Base-by-base conservation (phyloP, 2,329 filamentous ascomycete species). In the Daldinia sp. region DNA sequence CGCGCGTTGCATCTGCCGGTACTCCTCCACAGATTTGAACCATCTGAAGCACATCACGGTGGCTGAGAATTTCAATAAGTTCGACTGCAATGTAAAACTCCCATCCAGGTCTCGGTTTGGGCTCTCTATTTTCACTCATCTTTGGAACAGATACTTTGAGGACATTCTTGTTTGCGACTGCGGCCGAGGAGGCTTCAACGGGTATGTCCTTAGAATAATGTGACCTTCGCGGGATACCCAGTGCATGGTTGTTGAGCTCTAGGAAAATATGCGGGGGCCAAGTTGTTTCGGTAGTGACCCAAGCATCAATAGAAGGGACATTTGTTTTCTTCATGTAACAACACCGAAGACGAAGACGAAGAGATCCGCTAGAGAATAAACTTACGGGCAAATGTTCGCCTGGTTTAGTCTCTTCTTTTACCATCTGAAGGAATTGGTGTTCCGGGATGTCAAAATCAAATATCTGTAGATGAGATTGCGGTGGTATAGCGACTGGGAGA, bases 161-260 rank as follows among this genome's bases (percentile, higher is more conserved):
- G 0, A 74, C 77, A 74, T 97, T 97, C 5, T 77, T 75, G 0
- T 92, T 93, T 15, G 80, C 72, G 7, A 74, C 77, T 4, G 97
- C 72, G 20, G 80, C 66, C 9, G 87, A 78, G 0, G 93, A 94
- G 26, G 97, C 81, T 72, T 97, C 93, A 5, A 92, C 82, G 0
- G 94, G 90, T 7, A 93, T 79, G 73, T 97, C 92, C 72, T 90
- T 92, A 10, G 90, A 90, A 74, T 94, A 87, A 68, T 96, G 90
- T 0, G 88, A 78, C 73, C 92, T 93, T 30, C 91, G 87, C 44
- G 91, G 87, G 9, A 88, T 78, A 26, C 83, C 81, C 15, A 93
- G 77, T 10, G 88, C 82, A 0, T 80, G 75, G 0, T 79, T 82
- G 73, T 97, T 97, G 67, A 97, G 78, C 15, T 86, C 83, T 67